A percentile compares a stretch with the other conserved stretches of the same genome.
These are phyloP conservation scores for Fusarium sp. DNA, from an alignment of 2,329 filamentous ascomycete species.

Conservation along the genomic window DNA sequence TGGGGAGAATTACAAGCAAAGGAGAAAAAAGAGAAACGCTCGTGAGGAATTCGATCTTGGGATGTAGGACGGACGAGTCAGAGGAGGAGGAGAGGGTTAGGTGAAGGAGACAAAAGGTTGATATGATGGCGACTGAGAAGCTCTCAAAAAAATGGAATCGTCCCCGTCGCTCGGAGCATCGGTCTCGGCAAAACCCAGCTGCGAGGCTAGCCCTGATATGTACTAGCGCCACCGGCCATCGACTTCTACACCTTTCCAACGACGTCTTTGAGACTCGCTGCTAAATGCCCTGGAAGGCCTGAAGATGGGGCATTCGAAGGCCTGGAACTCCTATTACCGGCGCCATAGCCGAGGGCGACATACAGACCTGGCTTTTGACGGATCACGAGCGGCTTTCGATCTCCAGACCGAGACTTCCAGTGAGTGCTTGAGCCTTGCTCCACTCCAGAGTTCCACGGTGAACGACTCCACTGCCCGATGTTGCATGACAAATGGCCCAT, in stretches of 20 bases:
- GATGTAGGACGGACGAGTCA: conserved; percentile 33
- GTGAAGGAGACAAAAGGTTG: conserved; percentile 35
- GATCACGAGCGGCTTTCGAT: conserved; percentile 35
- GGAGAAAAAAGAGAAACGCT: conserved; percentile 40
- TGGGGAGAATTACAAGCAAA: conserved; percentile 41
- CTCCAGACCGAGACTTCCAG: conserved; percentile 10
- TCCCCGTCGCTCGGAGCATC: conserved; percentile 45
- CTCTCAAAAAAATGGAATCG: conserved; percentile 49
- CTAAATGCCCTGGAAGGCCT: conserved; percentile 16
- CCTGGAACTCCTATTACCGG: conserved; percentile 32
- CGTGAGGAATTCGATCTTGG: conserved; percentile 40
- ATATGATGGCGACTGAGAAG: conserved; percentile 41
- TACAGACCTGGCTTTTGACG: conserved; percentile 20
- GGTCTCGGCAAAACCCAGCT: conserved; percentile 51
- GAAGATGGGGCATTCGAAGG: conserved; percentile 4
- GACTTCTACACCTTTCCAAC: conserved; percentile 51
- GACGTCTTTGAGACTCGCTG: conserved; percentile 39
- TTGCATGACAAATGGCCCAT: conserved; percentile 37
- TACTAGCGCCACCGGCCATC: conserved; percentile 41
- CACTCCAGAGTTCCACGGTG: too few species aligned
- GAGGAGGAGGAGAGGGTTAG: conserved; percentile 15
- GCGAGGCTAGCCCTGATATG: conserved; percentile 42
- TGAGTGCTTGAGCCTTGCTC: background rate
- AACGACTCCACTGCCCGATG: conserved; percentile 17
- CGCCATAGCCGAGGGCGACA: conserved; percentile 33